Conservation (phyloP, 805 yeast species). For the Yamadazyma philogaea region DNA sequence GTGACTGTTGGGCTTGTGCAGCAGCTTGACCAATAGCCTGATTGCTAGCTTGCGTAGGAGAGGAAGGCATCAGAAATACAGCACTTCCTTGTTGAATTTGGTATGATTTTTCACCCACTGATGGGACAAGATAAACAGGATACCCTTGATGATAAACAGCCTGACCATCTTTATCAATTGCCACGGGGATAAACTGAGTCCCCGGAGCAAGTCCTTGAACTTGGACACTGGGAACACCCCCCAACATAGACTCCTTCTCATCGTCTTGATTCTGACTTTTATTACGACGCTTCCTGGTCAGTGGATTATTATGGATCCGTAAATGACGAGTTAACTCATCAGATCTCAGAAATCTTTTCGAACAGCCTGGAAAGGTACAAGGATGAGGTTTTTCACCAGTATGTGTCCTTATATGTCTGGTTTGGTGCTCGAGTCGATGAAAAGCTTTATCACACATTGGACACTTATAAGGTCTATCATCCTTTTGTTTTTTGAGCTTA, state of each 20-base stretch:
- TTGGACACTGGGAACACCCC: constrained; percentile 1
- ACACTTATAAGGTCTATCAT: constrained; percentile 74
- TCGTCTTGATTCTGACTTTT: constrained; percentile 11
- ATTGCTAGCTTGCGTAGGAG: constrained; percentile 4
- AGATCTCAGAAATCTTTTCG: constrained; percentile 71
- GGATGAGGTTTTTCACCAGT: constrained; percentile 92
- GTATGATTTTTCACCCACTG: constrained; percentile 1
- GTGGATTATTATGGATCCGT: constrained; percentile 69
- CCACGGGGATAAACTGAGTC: constrained; percentile 21
- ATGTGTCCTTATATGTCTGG: constrained; percentile 87
- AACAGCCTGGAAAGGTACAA: constrained; percentile 81
- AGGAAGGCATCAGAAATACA: constrained; percentile 9
- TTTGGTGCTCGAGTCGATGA: constrained; percentile 85
- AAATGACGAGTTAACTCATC: constrained; percentile 88
- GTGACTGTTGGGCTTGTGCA: not conserved
- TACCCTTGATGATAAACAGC: constrained; percentile 31
- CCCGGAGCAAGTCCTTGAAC: constrained; percentile 6
- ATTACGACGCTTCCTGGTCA: constrained; percentile 41
- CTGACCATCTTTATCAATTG: constrained; percentile 31
- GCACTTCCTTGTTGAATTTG: constrained; percentile 10
- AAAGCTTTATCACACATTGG: constrained; percentile 82
- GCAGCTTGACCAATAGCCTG: not conserved
- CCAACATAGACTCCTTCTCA: constrained; percentile 11
- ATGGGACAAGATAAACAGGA: constrained; percentile 33
- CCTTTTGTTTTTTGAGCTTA: constrained; percentile 18